Evolutionary conservation across 2,329 filamentous ascomycete species (phyloP).

Genomic region (Colletotrichum musae): DNA sequence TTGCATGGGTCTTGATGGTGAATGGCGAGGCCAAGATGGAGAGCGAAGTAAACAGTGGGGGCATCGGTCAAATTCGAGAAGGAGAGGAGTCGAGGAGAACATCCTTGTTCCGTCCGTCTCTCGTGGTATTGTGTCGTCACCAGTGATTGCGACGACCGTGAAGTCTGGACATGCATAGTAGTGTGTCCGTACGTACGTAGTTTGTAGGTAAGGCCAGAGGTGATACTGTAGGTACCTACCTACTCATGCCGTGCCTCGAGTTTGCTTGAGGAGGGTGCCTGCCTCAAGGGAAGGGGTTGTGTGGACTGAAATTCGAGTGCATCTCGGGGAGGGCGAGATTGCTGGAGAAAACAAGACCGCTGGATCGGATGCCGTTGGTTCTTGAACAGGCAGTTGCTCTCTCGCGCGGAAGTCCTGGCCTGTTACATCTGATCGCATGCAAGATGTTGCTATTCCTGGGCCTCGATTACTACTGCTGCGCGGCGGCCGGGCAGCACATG

Average conservation of each 20-base stretch:
- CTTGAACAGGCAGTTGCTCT: slow-evolving; percentile 26
- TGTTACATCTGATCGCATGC: slow-evolving; percentile 29
- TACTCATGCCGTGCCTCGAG: not conserved
- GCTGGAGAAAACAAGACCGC: slow-evolving; percentile 26
- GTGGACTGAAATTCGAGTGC: slow-evolving; percentile 27
- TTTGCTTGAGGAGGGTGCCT: not conserved
- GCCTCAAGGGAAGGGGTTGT: slow-evolving; percentile 5
- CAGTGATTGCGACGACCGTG: slow-evolving; percentile 9
- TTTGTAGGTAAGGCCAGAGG: not conserved
- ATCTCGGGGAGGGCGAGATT: slow-evolving; percentile 17
- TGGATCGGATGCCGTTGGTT: slow-evolving; percentile 27
- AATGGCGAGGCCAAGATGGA: slow-evolving; percentile 32
- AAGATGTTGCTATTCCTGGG: slow-evolving; percentile 36
- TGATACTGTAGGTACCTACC: too few species aligned
- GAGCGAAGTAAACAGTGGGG: slow-evolving; percentile 26
- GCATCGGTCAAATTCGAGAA: slow-evolving; percentile 29
- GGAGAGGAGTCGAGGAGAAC: slow-evolving; percentile 15
- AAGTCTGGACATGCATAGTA: not conserved
- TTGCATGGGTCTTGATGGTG: slow-evolving; percentile 25
- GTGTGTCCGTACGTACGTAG: not conserved
- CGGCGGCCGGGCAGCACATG: not conserved
- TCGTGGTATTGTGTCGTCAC: slow-evolving; percentile 32
- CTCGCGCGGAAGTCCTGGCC: slow-evolving; percentile 9
- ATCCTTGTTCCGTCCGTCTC: slow-evolving; percentile 14
- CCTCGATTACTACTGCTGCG: slow-evolving; percentile 13